phyloP scores from a whole-genome alignment of 768 basidiomycete genomes.

The Rhizopogon salebrosus region DNA sequence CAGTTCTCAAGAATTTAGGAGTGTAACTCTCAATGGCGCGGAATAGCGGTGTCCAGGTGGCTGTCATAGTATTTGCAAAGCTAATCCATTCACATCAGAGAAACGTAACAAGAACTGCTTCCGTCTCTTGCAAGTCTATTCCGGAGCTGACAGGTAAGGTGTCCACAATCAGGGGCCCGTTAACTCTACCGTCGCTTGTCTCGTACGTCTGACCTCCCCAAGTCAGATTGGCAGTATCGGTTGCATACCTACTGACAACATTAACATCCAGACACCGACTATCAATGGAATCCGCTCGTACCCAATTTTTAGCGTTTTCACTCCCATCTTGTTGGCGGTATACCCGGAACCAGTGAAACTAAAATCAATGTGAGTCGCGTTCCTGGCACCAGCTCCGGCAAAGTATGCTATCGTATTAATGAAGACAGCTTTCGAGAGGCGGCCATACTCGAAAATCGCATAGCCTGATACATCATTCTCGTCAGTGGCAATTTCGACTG shows the following conservation, averaged over 20 bases:
- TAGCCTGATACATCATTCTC: constrained; percentile 51
- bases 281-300: constrained; percentile 13
- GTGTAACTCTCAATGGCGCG: constrained; percentile 1
- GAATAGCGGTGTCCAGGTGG: not conserved
- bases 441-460: constrained; percentile 47
- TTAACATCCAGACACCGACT: not conserved
- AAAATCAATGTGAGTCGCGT: constrained; percentile 38
- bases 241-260: constrained; percentile 35
- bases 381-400: constrained; percentile 29
- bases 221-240: constrained; percentile 44
- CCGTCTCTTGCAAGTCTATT: constrained; percentile 43
- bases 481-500: constrained; percentile 45
- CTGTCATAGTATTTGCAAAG: too few species aligned
- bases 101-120: constrained; percentile 34
- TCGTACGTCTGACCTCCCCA: constrained; percentile 61
- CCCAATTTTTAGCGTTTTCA: constrained; percentile 48
- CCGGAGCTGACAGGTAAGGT: constrained; percentile 29
- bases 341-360: constrained; percentile 25
- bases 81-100: not conserved
- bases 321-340: constrained; percentile 27
- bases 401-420: constrained; percentile 56
- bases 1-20: constrained; percentile 5
- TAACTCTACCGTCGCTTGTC: constrained; percentile 37
- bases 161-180: constrained; percentile 30
- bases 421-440: constrained; percentile 46